Evolutionary conservation across 352 stramenopile species (phyloP), one percentile per base, ranked within the genome.

Genomic region (Phytopythium sindhum): DNA sequence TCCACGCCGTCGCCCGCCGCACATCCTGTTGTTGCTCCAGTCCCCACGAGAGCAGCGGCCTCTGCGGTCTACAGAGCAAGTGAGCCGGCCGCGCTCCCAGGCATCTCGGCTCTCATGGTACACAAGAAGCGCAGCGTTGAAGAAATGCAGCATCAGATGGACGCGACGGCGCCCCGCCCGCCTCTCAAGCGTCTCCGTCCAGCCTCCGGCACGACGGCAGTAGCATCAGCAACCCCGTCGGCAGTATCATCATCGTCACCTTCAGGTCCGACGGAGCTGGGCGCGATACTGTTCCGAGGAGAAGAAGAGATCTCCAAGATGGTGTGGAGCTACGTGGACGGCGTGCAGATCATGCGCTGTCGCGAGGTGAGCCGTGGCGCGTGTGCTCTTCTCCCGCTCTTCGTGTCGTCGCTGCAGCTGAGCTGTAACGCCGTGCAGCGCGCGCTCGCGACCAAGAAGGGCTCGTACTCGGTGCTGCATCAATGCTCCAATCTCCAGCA

Each of bases 261-360:
- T 57, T 26, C 28, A 7, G 52, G 52, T 15, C 55, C 61, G 0
- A 73, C 57, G 19, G 68, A 76, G 24, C 61, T 91, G 14, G 82
- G 80, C 2, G 60, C 73, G n/a, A 60, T 90, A 12, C 58, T 91
- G 10, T 89, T 92, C 55, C 72, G 74, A 5, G 86, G 80, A 1
- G 76, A 80, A 26, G 86, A 90, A 33, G 84, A 93, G 61, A 57
- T 91, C 2, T 85, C 65, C 63, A 88, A 80, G 63, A 78, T 91
- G 23, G 75, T 93, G 11, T 95, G 86, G 86, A 80, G 83, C 56
- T 95, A 79, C 57, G 80, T 95, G 47, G 81, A 90, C 48, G 86
- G 86, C 37, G 71, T 74, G 61, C 74, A 95, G 71, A 90, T 90
- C 69, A 87, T 95, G 76, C 86, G 81, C 23, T 80, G 74, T 33